Base-by-base conservation (phyloP, 2,329 filamentous ascomycete species). In the Neopestalotiopsis sp. region DNA sequence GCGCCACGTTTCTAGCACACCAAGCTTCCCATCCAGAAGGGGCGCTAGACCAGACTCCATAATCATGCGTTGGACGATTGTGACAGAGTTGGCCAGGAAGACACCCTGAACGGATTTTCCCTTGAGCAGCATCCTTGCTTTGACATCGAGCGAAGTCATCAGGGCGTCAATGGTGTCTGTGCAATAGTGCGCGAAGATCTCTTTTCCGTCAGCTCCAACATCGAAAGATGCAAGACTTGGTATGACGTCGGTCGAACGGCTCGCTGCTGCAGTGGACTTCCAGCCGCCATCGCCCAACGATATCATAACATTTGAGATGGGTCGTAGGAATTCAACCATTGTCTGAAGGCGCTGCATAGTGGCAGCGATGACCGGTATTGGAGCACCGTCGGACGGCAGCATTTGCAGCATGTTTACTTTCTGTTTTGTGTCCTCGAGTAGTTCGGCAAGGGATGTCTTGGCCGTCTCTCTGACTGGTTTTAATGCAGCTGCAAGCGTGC, bases 261-360 rank as follows among this genome's bases (percentile, higher is more conserved):
- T 83, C 17, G 84, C 81, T 38, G 84, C 81, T 10, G 82, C 80
- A 24, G 80, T 83, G 3, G 86, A 85, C 70, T 89, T 90, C 96
- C 96, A 99, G 45, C 95, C 95, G 1, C 95, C 94, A 75, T 98
- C 95, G 20, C 96, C 96, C 10, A 99, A 83, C 0, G 95, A 97
- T 34, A 96, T 91, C 85, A 99, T 91, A 73, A 99, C 94, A 70
- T 93, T 95, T 2, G 93, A 93, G 24, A 99, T 88, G 1, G 96
- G 94, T 6, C 91, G 88, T 28, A 97, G 86, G 79, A 97, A 98
- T 67, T 92, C 90, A 1, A 95, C 93, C 89, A 99, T 93, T 14
- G 91, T 91, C 74, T 96, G 92, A 17, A 99, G 84, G 34, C 95
- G 91, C 71, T 90, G 91, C 90, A 98, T 95, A 4, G 92, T 94